Evolutionary conservation across 179 eudicot genomes (phyloP), one percentile per base, ranked within the genome.

Genomic region (Corrigiola litoralis): DNA sequence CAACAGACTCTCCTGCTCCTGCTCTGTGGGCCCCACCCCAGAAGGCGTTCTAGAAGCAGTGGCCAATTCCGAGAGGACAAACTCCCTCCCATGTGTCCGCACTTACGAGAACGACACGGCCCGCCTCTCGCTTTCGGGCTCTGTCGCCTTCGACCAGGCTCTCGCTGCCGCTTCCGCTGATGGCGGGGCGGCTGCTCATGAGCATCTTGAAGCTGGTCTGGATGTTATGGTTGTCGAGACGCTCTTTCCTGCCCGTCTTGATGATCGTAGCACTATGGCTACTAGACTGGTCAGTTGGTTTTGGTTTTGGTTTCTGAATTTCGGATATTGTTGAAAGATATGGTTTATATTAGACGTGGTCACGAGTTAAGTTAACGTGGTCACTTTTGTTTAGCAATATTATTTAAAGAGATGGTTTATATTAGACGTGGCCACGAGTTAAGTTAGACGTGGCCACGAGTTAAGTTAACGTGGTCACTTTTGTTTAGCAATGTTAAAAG

Each of bases 161-260:
- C 34, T 94, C 18, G 77, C 95, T 1, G 99, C 99, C n/a, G 96
- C 96, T 10, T 94, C 97, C 1, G 89, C 96, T 1, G 99, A 94
- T 44, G 97, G 99, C 2, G 99, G 99, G 6, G 76, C 63, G 4
- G 81, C 91, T 13, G 97, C 99, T 18, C 70, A 53, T 7, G 92
- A 85, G 56, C 95, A 94, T 51, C 11, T 86, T 37, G 61, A 52
- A 6, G 27, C 82, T 2, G 89, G 95, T 4, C 28, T 74, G 70
- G 38, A 68, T 9, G 76, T 81, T 4, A 91, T 94, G 97, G 96
- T 88, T 21, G 86, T 85, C 13, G 99, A 90, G 67, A 86, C 99
- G 0, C 33, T 94, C 28, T 83, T 56, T 57, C 97, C 98, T 27
- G 95, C 89, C 1, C 58, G 64, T 17, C 49, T 69, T 37, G 88